Base-by-base conservation (phyloP, 768 basidiomycete genomes). In the Naganishia vaughanmartiniae region DNA sequence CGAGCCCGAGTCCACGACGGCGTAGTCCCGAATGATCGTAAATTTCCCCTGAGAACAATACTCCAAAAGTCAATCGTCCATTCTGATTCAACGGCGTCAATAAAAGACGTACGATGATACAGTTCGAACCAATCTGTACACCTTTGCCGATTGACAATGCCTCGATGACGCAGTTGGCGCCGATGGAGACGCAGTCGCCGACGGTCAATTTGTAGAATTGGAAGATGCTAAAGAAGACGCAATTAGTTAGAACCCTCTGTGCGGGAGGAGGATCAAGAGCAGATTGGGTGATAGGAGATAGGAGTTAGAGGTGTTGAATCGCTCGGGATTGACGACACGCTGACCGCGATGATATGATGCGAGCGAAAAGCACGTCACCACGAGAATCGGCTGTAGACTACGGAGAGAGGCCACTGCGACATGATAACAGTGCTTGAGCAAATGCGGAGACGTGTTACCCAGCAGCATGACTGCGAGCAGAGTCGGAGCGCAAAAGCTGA, bases 131-230 rank as follows among this genome's bases (percentile, higher is more conserved):
- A 69, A 99, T 95, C 78, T 93, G 88, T 58, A 96, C 93, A 74
- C 93, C 89, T 76, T 89, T 92, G 3, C 96, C 95, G 58, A 98
- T 93, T 1, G 89, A 90, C 0, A 94, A 93, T 0, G 96, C 96
- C 82, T 99, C 96, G 26, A 99, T 86, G 66, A 98, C 87, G 53
- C 86, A 87, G 73, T 87, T 87, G n/a, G 90, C 87, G 19, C 94
- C 95, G 54, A 99, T 91, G 72, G 95, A 89, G 28, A 98, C 96
- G 78, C 92, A 88, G 82, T 98, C 94, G 2, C 92, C 92, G 12
- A 99, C 88, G 79, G 94, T 93, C 89, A 97, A 92, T 6, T 95
- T 95, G 77, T 98, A 97, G 82, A 94, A 97, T 78, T 97, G 96
- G 71, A 79, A 81, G 42, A 70, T 68, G 0, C 81, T 80, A 42